Base-by-base conservation (phyloP, 2,329 filamentous ascomycete genomes). In the Beauveria bassiana region DNA sequence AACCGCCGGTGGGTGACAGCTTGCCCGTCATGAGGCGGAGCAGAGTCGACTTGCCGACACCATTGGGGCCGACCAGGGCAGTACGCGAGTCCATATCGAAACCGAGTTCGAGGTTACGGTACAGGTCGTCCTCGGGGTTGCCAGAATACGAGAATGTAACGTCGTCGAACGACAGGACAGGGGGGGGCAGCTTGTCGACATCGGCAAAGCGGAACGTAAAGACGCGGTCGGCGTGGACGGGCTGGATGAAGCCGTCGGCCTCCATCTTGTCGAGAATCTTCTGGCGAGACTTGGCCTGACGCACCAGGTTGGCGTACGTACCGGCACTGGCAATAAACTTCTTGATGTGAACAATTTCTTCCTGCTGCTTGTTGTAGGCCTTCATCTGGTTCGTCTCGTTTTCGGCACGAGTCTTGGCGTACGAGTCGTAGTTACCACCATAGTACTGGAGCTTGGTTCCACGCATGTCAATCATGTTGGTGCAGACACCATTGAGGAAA, bases 201-300 rank as follows among this genome's bases (percentile, higher is more conserved):
- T 98, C 93, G 68, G 95, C 95, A 76, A 99, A 99, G 72, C 93
- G 88, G 88, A 99, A 99, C 62, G 88, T 93, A 81, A 99, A 99
- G 72, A 96, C 89, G 65, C 86, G 85, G 78, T 99, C 95, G 66
- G 85, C 78, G 61, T 83, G 78, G 65, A 99, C 92, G 62, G 91
- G 90, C 78, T 99, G 89, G 74, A 99, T 98, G 78, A 98, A 95
- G 68, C 95, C 95, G 71, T 99, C 95, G 69, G 96, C 95, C 84
- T 98, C 93, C 95, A 99, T 99, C 88, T 99, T 99, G 85, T 99
- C 95, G 68, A 98, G 84, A 77, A 98, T 98, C 91, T 99, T 99
- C 79, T 99, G 95, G 67, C 95, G 88, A 49, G 95, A 98, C 84
- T 99, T 99, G 78, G 96, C 96, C 80, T 99, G 95, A 76, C 91